These are phyloP conservation scores for Gastrolobium bilobum DNA, from an alignment of 306 rosid species.

Conservation along the genomic window DNA sequence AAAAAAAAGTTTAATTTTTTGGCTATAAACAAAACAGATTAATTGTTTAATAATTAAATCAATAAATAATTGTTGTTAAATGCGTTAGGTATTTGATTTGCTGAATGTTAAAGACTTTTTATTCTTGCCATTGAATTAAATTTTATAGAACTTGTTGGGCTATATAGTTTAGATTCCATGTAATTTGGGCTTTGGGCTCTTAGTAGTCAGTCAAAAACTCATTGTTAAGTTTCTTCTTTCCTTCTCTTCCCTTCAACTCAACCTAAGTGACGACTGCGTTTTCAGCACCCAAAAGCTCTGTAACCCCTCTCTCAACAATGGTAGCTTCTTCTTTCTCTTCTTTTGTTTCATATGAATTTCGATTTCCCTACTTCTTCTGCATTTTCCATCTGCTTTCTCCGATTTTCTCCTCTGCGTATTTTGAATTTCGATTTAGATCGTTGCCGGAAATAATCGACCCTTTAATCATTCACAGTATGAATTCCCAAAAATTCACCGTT, in stretches of 20 bases:
- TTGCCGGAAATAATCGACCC: neutral
- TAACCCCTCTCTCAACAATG: slow-evolving; percentile 34
- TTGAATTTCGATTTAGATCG: slow-evolving; percentile 8
- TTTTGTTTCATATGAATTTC: neutral
- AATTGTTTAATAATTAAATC: no score
- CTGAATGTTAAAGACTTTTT: no score
- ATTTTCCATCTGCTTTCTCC: neutral
- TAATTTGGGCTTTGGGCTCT: slow-evolving; percentile 30
- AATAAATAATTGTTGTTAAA: no score
- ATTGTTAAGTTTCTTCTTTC: neutral
- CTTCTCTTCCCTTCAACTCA: neutral
- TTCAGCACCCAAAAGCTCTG: slow-evolving; percentile 10
- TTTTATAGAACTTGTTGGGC: neutral
- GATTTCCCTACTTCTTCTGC: neutral
- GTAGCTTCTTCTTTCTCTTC: slow-evolving; percentile 9
- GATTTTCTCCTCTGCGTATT: slow-evolving; percentile 16
- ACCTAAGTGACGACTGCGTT: slow-evolving; percentile 31
- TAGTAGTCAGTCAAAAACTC: neutral
- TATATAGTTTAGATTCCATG: neutral
- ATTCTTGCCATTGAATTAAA: neutral
- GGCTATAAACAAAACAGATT: no score
- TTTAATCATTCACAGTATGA: neutral
- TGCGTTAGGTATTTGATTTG: no score
- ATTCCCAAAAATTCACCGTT: neutral
- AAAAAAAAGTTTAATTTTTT: no score